Conservation (phyloP, 148 eudicot species). For the Camellia japonica region DNA sequence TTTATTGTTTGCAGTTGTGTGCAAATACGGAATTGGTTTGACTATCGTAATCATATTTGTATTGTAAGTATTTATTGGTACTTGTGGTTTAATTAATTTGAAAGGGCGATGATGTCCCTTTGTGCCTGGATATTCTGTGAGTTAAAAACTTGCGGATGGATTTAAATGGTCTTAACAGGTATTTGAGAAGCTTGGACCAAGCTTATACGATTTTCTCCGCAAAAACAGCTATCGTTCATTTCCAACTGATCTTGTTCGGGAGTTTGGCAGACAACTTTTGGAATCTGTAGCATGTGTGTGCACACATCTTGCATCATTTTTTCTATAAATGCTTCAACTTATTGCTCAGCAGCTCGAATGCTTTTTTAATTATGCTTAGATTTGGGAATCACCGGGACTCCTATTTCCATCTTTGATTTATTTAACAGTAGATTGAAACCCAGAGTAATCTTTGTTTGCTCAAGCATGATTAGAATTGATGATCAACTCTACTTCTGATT, state of each 20-base stretch:
- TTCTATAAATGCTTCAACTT: constrained; percentile 6
- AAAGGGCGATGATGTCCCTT: constrained; percentile 21
- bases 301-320: constrained; percentile 33
- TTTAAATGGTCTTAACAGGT: constrained; percentile 53
- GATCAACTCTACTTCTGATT: constrained; percentile 7
- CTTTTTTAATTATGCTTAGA: background rate
- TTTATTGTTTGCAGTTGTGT: constrained; percentile 94
- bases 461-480: background rate
- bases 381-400: background rate
- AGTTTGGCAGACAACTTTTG: constrained; percentile 66
- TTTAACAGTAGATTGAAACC: background rate
- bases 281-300: constrained; percentile 70
- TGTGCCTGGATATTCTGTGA: constrained; percentile 34
- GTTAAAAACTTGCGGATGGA: constrained; percentile 45
- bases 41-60: constrained; percentile 99
- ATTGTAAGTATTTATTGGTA: constrained; percentile 75
- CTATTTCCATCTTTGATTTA: constrained; percentile 5
- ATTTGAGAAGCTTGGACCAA: constrained; percentile 70
- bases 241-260: constrained; percentile 68
- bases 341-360: too few relatives aligned
- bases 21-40: constrained; percentile 99
- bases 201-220: constrained; percentile 67
- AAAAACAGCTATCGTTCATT: constrained; percentile 67
- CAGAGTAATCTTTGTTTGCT: background rate
- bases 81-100: constrained; percentile 29